Conservation (phyloP, 2,329 filamentous ascomycete genomes). For the Drechslerella coelobrocha region DNA sequence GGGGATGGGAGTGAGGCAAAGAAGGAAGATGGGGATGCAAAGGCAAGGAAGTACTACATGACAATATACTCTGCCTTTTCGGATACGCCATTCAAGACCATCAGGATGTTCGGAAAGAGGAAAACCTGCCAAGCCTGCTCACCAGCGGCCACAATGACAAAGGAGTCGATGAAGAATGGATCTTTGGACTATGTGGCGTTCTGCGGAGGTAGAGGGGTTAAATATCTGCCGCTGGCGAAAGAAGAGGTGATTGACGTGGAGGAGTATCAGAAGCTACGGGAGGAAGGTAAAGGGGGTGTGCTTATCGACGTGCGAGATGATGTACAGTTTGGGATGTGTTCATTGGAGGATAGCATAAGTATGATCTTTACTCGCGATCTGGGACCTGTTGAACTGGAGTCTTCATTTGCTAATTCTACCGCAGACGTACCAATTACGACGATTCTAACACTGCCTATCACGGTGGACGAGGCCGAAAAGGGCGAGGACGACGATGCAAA, state of each 20-base stretch:
- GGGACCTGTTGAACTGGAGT: slow-evolving; percentile 5
- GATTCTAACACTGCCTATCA: slow-evolving; percentile 27
- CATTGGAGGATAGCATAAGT: slow-evolving; percentile 74
- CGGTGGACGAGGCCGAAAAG: slow-evolving; percentile 6
- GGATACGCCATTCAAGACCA: slow-evolving; percentile 70
- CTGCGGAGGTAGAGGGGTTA: slow-evolving; percentile 70
- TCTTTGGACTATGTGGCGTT: slow-evolving; percentile 84
- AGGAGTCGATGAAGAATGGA: slow-evolving; percentile 68
- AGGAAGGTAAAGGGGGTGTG: slow-evolving; percentile 60
- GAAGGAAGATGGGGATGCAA: slow-evolving; percentile 35
- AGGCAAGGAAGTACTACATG: slow-evolving; percentile 57
- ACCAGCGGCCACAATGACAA: slow-evolving; percentile 67
- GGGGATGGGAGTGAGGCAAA: slow-evolving; percentile 4
- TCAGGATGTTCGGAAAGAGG: slow-evolving; percentile 74
- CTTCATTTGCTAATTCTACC: neutral
- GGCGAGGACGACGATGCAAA: slow-evolving; percentile 8
- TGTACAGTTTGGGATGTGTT: slow-evolving; percentile 82
- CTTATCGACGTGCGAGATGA: slow-evolving; percentile 84
- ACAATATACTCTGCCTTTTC: slow-evolving; percentile 66
- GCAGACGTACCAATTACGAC: slow-evolving; percentile 46
- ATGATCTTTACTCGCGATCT: neutral
- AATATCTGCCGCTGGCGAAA: slow-evolving; percentile 65
- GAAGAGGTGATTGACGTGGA: slow-evolving; percentile 72
- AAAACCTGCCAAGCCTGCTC: slow-evolving; percentile 78
- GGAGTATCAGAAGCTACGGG: slow-evolving; percentile 63